A percentile compares a stretch with the other conserved stretches of the same genome.
Evolutionary conservation across 805 yeast species (phyloP).

Genomic region (Yarrowia sp.): DNA sequence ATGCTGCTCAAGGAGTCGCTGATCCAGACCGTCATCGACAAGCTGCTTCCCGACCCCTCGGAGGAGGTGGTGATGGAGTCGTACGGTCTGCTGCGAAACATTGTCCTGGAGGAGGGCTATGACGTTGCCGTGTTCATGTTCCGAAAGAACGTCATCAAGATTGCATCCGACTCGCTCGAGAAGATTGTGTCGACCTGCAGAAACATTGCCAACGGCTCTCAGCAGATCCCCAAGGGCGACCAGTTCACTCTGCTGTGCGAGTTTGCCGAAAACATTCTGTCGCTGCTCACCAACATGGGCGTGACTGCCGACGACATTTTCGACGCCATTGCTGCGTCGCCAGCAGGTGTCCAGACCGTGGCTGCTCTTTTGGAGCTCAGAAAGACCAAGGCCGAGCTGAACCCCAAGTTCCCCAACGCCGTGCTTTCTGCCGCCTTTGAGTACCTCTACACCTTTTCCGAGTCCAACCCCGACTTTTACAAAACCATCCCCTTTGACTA

Average conservation of each 20-base stretch:
- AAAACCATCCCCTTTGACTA: slow-evolving; percentile 38
- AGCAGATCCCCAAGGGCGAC: slow-evolving; percentile 40
- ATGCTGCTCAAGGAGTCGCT: slow-evolving; percentile 74
- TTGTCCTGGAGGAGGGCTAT: slow-evolving; percentile 86
- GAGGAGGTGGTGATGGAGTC: slow-evolving; percentile 82
- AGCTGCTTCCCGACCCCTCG: slow-evolving; percentile 68
- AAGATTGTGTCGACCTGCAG: slow-evolving; percentile 61
- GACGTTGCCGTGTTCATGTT: slow-evolving; percentile 76
- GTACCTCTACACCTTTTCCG: slow-evolving; percentile 48
- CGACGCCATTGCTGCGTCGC: slow-evolving; percentile 49
- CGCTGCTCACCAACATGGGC: slow-evolving; percentile 70
- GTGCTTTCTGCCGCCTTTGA: slow-evolving; percentile 42
- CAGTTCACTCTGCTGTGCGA: slow-evolving; percentile 51
- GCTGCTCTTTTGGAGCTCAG: slow-evolving; percentile 38
- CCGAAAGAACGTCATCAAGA: slow-evolving; percentile 78
- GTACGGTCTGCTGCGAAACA: slow-evolving; percentile 78
- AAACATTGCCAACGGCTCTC: slow-evolving; percentile 41
- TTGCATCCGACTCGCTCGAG: slow-evolving; percentile 59
- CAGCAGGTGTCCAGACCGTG: slow-evolving; percentile 44
- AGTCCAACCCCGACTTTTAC: slow-evolving; percentile 44
- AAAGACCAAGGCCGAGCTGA: slow-evolving; percentile 36
- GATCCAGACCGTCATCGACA: slow-evolving; percentile 66
- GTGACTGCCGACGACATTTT: slow-evolving; percentile 70
- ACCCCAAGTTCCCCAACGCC: slow-evolving; percentile 31
- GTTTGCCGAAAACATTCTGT: slow-evolving; percentile 73